Evolutionary conservation across 1,139 yeast genomes (phyloP).

Genomic region (Yamadazyma pseudoaaseri): DNA sequence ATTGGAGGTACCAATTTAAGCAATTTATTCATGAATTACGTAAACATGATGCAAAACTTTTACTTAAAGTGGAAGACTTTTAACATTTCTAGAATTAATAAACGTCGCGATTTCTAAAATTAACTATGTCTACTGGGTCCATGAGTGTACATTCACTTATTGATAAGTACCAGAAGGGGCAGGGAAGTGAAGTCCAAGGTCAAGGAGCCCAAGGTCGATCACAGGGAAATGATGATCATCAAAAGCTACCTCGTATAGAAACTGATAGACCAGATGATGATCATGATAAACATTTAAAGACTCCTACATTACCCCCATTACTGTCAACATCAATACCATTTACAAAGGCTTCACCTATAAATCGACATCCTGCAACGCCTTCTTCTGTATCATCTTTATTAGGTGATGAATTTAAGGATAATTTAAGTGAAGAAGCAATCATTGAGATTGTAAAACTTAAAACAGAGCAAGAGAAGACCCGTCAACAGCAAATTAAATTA

Average conservation of each 20-base stretch:
- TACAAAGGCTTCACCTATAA: background rate
- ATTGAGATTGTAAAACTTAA: conserved; percentile 62
- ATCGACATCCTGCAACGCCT: background rate
- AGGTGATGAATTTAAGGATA: conserved; percentile 52
- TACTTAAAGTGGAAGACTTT: conserved; percentile 40
- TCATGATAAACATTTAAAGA: too few relatives aligned
- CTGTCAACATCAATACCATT: background rate
- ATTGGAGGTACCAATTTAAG: conserved; percentile 40
- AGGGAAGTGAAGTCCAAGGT: conserved; percentile 2
- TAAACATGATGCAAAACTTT: conserved; percentile 33
- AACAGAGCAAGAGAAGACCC: conserved; percentile 78
- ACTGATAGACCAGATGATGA: too few relatives aligned
- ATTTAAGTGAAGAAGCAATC: conserved; percentile 61
- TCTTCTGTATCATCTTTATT: conserved; percentile 23
- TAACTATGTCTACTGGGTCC: conserved; percentile 14
- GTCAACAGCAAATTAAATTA: conserved; percentile 72
- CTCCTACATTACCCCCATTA: conserved; percentile 2
- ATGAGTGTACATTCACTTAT: conserved; percentile 30
- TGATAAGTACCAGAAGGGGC: conserved; percentile 19
- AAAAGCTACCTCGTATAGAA: too few relatives aligned
- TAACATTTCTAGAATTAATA: conserved; percentile 14
- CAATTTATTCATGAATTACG: conserved; percentile 24
- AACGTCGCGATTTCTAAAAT: conserved; percentile 1
- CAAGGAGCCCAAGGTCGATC: too few relatives aligned
- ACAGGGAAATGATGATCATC: too few relatives aligned